phyloP scores from a whole-genome alignment of 2,329 filamentous ascomycete species.

The Colletotrichum caudatum region DNA sequence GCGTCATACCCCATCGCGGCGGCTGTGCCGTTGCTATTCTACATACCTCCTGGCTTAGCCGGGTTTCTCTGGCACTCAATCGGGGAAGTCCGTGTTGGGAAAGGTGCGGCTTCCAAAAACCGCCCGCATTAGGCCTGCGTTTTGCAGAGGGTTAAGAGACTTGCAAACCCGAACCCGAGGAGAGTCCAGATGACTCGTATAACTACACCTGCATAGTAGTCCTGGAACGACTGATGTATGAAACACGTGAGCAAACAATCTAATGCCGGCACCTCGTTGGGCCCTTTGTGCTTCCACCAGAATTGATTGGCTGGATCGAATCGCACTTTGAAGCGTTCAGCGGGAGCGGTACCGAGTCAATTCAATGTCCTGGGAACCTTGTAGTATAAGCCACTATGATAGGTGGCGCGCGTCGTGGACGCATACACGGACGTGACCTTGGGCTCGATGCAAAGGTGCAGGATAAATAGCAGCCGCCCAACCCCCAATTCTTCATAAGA shows the following conservation, averaged over 20 bases:
- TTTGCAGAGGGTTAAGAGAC: constrained; percentile 11
- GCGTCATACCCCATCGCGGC: constrained; percentile 12
- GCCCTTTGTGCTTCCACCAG: constrained; percentile 5
- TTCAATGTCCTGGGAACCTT: constrained; percentile 8
- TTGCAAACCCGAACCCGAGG: constrained; percentile 34
- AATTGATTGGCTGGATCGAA: constrained; percentile 22
- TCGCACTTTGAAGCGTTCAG: not conserved
- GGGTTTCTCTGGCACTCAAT: constrained; percentile 3
- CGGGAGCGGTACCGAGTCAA: not conserved
- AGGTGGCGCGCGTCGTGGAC: not conserved
- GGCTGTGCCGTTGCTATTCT: constrained; percentile 8
- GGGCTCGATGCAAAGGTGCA: not conserved
- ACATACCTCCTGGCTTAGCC: not conserved
- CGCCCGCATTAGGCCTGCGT: constrained; percentile 24
- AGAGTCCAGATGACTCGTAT: constrained; percentile 10
- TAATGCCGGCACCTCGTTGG: constrained; percentile 15
- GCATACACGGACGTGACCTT: not conserved
- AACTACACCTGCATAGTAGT: constrained; percentile 20
- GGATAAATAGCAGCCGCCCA: constrained; percentile 31
- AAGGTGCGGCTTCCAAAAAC: not conserved
- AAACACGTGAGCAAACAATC: constrained; percentile 34
- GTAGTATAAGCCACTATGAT: constrained; percentile 26
- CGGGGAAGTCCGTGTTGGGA: not conserved
- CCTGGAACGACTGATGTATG: constrained; percentile 39
- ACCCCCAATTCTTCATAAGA: constrained; percentile 3